Evolutionary conservation across 257 asterid genomes (phyloP), one percentile per base, ranked within the genome.

Genomic region (Perilla frutescens): DNA sequence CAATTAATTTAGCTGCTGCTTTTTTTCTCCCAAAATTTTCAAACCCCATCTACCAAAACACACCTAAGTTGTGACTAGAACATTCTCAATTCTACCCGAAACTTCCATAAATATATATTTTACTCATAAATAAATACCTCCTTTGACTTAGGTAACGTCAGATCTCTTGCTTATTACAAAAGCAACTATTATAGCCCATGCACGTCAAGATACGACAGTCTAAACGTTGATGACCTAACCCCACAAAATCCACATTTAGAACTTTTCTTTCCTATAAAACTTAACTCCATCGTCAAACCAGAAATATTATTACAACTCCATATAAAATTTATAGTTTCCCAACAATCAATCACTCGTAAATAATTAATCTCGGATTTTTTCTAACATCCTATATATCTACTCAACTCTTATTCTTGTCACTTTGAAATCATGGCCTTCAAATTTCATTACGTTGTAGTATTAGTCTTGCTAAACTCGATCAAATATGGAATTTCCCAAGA

Each of bases 141-240:
- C 40, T 36, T 76, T 76, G 86, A 83, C 80, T 78, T 68, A 14
- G 56, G 34, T 49, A 4, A 2, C 32, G 13, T 20, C 62, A 11
- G 14, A 8, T 0, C 29, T 62, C 53, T 85, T 70, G 49, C 88
- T 84, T 77, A 43, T 62, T 32, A 40, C 36, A 69, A 5, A 83
- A 75, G 87, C 70, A 88, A 87, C 59, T 41, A 50, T 15, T 69
- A 11, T 53, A 55, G 76, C 80, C 82, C 88, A 81, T 77, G 90
- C 90, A 87, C 81, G 84, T 76, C 56, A 77, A 80, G 74, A 79
- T 79, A 75, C 5, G 6, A 32, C 73, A 66, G 43, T 66, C 80
- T 34, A 59, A 31, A 81, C 87, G 80, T 79, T 73, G 96, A 77
- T 89, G 73, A 87, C 92, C 97, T 88, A 90, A 80, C 87, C 81